Evolutionary conservation across 1,139 yeast species (phyloP).

Genomic region (Nematodospora anomalae): DNA sequence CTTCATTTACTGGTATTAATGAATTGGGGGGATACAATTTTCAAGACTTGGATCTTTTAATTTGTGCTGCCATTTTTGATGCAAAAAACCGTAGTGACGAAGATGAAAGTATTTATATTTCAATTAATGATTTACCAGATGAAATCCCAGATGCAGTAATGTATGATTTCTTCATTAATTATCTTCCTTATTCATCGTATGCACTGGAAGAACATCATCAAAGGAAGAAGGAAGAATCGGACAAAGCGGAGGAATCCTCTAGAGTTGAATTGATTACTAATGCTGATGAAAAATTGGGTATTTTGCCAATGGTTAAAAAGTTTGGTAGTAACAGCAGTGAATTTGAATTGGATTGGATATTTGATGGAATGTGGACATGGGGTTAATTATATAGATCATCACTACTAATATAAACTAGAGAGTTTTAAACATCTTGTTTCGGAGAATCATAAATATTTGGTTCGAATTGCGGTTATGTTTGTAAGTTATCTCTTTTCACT

Average conservation of each 20-base stretch:
- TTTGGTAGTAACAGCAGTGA: conserved; percentile 30
- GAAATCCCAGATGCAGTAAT: conserved; percentile 37
- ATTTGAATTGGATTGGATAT: conserved; percentile 41
- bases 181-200: conserved; percentile 28
- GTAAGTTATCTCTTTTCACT: too few relatives aligned
- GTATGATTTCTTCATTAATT: conserved; percentile 40
- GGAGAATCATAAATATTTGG: too few relatives aligned
- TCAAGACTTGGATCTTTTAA: conserved; percentile 41
- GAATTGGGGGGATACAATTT: conserved; percentile 45
- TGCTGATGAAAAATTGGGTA: conserved; percentile 20
- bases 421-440: too few relatives aligned
- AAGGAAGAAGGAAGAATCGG: conserved; percentile 4
- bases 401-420: neutral
- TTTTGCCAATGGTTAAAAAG: conserved; percentile 37
- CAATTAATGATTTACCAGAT: conserved; percentile 36
- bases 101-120: conserved; percentile 20
- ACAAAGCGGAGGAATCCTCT: conserved; percentile 11
- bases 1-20: conserved; percentile 40
- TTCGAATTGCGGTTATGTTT: neutral
- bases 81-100: conserved; percentile 25
- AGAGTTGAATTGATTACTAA: conserved; percentile 28
- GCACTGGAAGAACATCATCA: conserved; percentile 10
- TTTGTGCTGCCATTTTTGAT: conserved; percentile 32
- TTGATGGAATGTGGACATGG: conserved; percentile 35
- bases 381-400: conserved; percentile 13